Conservation (phyloP, 1,284 basidiomycete genomes). For the Leccinum solheimii region DNA sequence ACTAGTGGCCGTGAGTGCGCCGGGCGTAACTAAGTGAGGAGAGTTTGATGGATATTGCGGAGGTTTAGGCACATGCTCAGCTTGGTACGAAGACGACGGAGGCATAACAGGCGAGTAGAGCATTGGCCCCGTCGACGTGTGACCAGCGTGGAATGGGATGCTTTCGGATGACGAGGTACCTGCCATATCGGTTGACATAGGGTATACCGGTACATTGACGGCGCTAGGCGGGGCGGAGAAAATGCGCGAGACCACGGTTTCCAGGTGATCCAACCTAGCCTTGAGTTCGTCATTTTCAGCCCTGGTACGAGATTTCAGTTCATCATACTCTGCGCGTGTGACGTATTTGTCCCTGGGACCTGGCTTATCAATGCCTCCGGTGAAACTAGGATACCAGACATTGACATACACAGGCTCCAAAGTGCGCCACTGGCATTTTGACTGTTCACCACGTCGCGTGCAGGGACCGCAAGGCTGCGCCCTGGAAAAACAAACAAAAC, state of each 20-base stretch:
- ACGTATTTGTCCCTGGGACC: constrained; percentile 55
- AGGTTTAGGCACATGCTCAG: constrained; percentile 26
- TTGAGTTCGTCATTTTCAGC: constrained; percentile 54
- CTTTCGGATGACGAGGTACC: constrained; percentile 28
- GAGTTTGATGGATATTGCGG: constrained; percentile 31
- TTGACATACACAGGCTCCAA: constrained; percentile 54
- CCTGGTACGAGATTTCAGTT: constrained; percentile 41
- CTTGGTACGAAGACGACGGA: constrained; percentile 29
- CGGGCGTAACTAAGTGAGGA: constrained; percentile 30
- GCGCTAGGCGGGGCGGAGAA: constrained; percentile 30
- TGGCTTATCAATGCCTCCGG: constrained; percentile 15
- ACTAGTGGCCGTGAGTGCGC: constrained; percentile 15
- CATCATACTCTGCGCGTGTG: constrained; percentile 52
- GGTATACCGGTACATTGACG: constrained; percentile 33
- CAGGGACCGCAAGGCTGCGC: constrained; percentile 59
- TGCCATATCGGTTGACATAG: constrained; percentile 34
- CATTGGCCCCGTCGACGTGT: constrained; percentile 27
- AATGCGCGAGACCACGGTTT: constrained; percentile 34
- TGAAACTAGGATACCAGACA: neutral
- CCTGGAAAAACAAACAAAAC: constrained; percentile 29
- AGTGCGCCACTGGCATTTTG: constrained; percentile 58
- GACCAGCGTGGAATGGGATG: constrained; percentile 33
- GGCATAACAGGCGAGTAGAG: constrained; percentile 27
- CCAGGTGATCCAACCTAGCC: constrained; percentile 40
- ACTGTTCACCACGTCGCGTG: constrained; percentile 51